These are phyloP conservation scores for Penicillium atrosanguineum DNA, from an alignment of 495 filamentous ascomycete species.

Conservation along the genomic window DNA sequence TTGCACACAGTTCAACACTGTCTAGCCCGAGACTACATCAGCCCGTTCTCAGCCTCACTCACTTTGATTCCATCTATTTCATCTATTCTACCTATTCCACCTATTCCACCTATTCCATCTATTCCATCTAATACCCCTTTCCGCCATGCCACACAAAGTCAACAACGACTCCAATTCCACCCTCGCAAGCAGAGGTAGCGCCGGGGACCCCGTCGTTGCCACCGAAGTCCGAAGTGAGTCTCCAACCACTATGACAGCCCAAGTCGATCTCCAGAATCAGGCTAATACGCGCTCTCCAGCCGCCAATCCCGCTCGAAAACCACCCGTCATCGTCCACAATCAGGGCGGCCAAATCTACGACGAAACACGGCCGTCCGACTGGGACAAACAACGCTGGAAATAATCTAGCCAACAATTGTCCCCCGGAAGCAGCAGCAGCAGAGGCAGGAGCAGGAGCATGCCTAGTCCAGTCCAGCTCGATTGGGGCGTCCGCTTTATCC, in stretches of 20 bases:
- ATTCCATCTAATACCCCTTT: slow-evolving; percentile 4
- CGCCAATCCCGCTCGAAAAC: slow-evolving; percentile 33
- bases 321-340: slow-evolving; percentile 44
- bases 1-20: slow-evolving; percentile 30
- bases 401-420: slow-evolving; percentile 17
- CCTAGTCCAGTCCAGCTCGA: background rate
- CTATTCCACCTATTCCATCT: too few species aligned
- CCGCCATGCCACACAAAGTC: slow-evolving; percentile 43
- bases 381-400: slow-evolving; percentile 52
- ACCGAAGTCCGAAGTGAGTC: slow-evolving; percentile 39
- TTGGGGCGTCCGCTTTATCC: slow-evolving; percentile 17
- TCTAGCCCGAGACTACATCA: slow-evolving; percentile 7
- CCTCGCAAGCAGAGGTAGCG: slow-evolving; percentile 39
- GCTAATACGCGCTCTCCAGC: slow-evolving; percentile 21
- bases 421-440: background rate
- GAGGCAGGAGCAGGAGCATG: too few species aligned
- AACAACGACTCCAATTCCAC: slow-evolving; percentile 46
- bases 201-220: slow-evolving; percentile 33
- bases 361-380: slow-evolving; percentile 46
- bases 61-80: slow-evolving; percentile 1
- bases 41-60: background rate
- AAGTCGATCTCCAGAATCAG: slow-evolving; percentile 19
- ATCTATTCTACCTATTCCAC: too few species aligned
- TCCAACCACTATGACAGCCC: background rate
- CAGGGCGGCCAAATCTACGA: slow-evolving; percentile 47